These are phyloP conservation scores for Fusarium abutilonis DNA, from an alignment of 2,329 filamentous ascomycete species.

Conservation along the genomic window DNA sequence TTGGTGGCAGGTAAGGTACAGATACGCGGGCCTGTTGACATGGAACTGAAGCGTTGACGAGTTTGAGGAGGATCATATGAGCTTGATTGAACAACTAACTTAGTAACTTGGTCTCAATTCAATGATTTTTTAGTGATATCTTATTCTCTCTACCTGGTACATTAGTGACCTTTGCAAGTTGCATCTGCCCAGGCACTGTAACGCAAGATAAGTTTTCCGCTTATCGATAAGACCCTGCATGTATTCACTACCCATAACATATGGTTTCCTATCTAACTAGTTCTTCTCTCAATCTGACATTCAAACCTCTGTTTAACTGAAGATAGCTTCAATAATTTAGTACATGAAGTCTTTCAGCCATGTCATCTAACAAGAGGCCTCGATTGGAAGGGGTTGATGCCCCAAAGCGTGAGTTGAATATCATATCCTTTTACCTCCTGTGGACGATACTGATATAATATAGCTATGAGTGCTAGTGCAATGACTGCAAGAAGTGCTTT, in stretches of 20 bases:
- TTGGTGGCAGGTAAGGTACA: conserved; percentile 1
- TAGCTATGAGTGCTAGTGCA: conserved; percentile 8
- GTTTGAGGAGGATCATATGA: no score
- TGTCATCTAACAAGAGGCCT: conserved; percentile 50
- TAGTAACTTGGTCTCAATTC: background rate
- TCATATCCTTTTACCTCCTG: background rate
- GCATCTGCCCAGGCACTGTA: no score
- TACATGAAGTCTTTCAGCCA: conserved; percentile 4
- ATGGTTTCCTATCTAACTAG: no score
- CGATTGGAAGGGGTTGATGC: conserved; percentile 48
- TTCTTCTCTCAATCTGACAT: no score
- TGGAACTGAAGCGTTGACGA: no score
- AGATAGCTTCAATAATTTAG: no score
- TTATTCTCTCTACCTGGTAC: background rate
- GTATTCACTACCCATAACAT: no score
- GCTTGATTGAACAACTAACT: background rate
- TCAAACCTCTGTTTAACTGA: no score
- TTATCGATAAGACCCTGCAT: background rate
- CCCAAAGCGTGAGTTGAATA: conserved; percentile 45
- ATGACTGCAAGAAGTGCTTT: conserved; percentile 53
- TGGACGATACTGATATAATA: no score
- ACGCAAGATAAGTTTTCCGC: background rate
- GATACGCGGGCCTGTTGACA: no score
- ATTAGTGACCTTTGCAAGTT: background rate
- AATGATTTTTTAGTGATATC: background rate